A percentile compares a stretch with the other conserved stretches of the same genome.
Conservation (phyloP, 1,284 basidiomycete genomes). For the Malassezia arunalokei region DNA sequence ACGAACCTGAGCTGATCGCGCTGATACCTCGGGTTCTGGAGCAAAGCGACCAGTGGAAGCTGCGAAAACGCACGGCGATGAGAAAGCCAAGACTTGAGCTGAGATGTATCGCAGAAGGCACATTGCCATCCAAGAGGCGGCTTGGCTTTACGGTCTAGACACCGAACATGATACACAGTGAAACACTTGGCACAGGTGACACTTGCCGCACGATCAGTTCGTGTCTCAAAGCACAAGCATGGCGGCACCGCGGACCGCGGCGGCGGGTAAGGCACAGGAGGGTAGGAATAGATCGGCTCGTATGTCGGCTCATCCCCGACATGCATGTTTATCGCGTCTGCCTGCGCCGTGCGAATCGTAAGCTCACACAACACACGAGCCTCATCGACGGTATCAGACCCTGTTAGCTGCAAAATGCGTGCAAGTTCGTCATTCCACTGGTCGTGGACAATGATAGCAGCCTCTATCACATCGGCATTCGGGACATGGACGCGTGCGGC, state of each 20-base stretch:
- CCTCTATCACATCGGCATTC: constrained; percentile 16
- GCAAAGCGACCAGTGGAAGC: constrained; percentile 26
- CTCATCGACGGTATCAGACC: constrained; percentile 2
- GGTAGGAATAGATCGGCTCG: neutral
- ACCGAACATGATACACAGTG: constrained; percentile 26
- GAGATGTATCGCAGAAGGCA: constrained; percentile 24
- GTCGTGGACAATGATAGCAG: constrained; percentile 25
- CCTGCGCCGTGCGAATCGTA: constrained; percentile 15
- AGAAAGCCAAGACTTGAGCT: constrained; percentile 10
- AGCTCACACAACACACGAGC: constrained; percentile 22
- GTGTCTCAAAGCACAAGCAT: constrained; percentile 27
- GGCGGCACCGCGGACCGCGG: constrained; percentile 9
- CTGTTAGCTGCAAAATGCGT: constrained; percentile 1
- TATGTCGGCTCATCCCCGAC: neutral
- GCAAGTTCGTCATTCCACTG: constrained; percentile 19
- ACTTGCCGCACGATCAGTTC: neutral
- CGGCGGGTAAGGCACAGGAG: constrained; percentile 2
- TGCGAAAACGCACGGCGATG: constrained; percentile 18
- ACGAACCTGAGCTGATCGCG: constrained; percentile 18
- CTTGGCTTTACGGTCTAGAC: constrained; percentile 24
- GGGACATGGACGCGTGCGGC: constrained; percentile 21
- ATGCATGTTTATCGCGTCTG: neutral
- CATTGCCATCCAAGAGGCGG: constrained; percentile 21
- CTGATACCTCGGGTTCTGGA: constrained; percentile 21
- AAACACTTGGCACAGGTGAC: constrained; percentile 25